Evolutionary conservation across 176 grass and related monocot species (phyloP), one percentile per base, ranked within the genome.

Genomic region (Hsuehochloa calcarea): DNA sequence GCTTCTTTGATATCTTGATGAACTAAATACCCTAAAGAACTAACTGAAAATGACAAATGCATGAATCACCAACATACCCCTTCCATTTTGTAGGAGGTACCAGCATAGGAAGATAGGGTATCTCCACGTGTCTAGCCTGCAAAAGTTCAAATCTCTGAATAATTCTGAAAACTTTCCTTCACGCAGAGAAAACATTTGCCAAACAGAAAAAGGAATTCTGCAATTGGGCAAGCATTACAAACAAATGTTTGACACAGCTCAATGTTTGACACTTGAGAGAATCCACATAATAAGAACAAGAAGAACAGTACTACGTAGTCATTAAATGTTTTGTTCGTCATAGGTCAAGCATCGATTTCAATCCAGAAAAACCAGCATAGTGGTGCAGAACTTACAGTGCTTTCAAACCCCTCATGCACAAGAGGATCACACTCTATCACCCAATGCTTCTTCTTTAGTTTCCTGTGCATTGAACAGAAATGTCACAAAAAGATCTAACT

Each of bases 51-150:
- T 52, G 45, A 34, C 46, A 65, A 59, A 70, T 68, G 74, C 27
- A 79, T 80, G 56, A 74, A 71, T n/a, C 64, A 85, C 65, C 31
- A 82, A 76, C 91, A 92, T 95, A 98, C 96, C 96, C 89, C 59
- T 92, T 95, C 96, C 96, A 98, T 90, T 85, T 88, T 89, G 76
- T 91, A 43, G 96, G 96, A 50, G 87, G 85, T 65, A 95, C 87
- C 62, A 98, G 80, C 96, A 98, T 98, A 74, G 96, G 96, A 65
- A 98, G 91, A 83, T 95, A 95, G 22, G 93, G 93, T 86, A 98
- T 93, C 70, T 93, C 83, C 81, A 94, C 77, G 45, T 98, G 93
- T 61, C 87, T 95, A 59, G 91, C 96, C 96, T 98, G 91, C 68
- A 92, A 85, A 78, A 78, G 72, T 70, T 74, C 17, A 6, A 92